Conservation (phyloP, 148 eudicot genomes). For the Silene uniflora region DNA sequence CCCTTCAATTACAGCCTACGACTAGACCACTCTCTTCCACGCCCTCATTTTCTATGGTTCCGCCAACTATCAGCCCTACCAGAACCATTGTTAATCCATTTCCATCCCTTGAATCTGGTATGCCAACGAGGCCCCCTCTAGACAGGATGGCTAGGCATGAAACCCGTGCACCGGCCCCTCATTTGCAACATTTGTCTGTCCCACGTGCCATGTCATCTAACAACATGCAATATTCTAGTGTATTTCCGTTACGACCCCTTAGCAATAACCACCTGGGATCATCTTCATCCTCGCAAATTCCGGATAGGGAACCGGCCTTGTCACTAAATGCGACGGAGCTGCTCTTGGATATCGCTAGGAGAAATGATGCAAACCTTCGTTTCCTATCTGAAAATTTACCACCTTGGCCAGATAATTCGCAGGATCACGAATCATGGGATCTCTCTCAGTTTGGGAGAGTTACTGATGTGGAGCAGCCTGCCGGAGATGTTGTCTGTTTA, state of each 20-base stretch:
- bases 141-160: constrained; percentile 29
- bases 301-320: constrained; percentile 2
- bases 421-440: constrained; percentile 24
- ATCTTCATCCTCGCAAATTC: constrained; percentile 15
- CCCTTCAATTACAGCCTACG: constrained; percentile 27
- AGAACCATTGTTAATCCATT: constrained; percentile 28
- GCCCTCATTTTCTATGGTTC: constrained; percentile 22
- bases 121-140: constrained; percentile 30
- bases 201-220: constrained; percentile 22
- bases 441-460: constrained; percentile 23
- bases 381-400: neutral
- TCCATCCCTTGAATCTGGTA: constrained; percentile 25
- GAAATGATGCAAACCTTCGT: constrained; percentile 8
- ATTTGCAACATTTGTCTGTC: constrained; percentile 41
- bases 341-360: constrained; percentile 25
- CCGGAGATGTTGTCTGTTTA: constrained; percentile 44
- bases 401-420: constrained; percentile 16
- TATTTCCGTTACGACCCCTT: constrained; percentile 24
- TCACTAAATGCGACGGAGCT: constrained; percentile 23
- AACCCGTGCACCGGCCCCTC: constrained; percentile 50
- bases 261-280: constrained; percentile 11
- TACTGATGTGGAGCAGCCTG: constrained; percentile 18
- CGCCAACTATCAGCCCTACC: constrained; percentile 24
- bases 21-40: constrained; percentile 26
- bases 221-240: constrained; percentile 14